Evolutionary conservation across 2,329 filamentous ascomycete genomes (phyloP), one percentile per base, ranked within the genome.

Genomic region (Neophaeococcomyces aloes): DNA sequence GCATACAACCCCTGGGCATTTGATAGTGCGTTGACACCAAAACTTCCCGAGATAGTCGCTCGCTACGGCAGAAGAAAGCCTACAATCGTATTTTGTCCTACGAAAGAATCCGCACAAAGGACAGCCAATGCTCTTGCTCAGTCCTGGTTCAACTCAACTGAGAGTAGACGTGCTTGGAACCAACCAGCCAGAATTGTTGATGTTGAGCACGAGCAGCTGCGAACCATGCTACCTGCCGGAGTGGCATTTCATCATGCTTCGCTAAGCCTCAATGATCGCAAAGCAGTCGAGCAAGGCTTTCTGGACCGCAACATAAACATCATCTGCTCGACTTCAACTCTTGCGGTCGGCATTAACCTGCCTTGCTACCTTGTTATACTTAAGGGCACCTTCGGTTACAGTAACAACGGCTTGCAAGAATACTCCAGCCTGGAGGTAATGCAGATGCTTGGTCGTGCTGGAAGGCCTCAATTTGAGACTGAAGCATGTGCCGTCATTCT

Each of bases 381-480:
- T 44, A 93, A 93, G 59, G 83, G 84, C 17, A 93, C 86, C 0
- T 72, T 79, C 3, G 69, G 71, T 0, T 88, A 78, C 61, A 74
- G 76, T 45, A 73, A 78, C 45, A 68, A 63, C 25, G 63, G 71
- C 5, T 70, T 75, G 29, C 74, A 78, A 44, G 84, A 91, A 58
- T 87, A 86, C 52, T 79, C 83, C 0, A 85, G 91, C 57, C 68
- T 93, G 4, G 86, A 93, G 53, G 74, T 89, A 48, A 89, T 89
- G 81, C 86, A 94, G 55, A 93, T 94, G 86, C 74, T 93, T 38
- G 86, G 86, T 5, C 78, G 86, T 50, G 86, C 86, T 39, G 86
- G 86, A 1, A 72, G 86, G 15, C 86, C 86, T 4, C 86, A 93
- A 56, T 93, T 88, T 49, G 86, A 89, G 53, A 72, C 77, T 38